phyloP scores from a whole-genome alignment of 2,329 filamentous ascomycete genomes.

The Sphaerostilbella broomeana region DNA sequence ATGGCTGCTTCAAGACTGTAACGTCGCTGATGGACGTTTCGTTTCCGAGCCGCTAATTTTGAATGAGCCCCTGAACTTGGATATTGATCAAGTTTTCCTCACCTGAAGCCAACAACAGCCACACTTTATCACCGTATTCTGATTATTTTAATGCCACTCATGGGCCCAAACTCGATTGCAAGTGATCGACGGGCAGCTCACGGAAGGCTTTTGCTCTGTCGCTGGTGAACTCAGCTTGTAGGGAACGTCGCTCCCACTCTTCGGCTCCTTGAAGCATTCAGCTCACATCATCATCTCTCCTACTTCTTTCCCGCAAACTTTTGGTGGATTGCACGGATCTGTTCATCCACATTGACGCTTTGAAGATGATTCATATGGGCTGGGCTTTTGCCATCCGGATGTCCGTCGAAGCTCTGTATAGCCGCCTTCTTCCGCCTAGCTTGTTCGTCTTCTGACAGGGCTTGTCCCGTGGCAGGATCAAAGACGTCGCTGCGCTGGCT shows the following conservation, averaged over 20 bases:
- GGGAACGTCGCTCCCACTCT: no score
- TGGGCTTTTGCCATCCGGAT: conserved; percentile 51
- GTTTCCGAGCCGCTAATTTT: conserved; percentile 5
- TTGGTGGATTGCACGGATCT: conserved; percentile 61
- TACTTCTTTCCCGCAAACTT: conserved; percentile 41
- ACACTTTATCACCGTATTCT: no score
- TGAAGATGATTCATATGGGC: conserved; percentile 53
- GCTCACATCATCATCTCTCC: conserved; percentile 4
- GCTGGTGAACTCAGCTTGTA: no score
- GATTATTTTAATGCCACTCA: no score
- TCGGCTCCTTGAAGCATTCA: no score
- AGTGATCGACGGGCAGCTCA: background rate
- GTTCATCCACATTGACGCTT: conserved; percentile 74
- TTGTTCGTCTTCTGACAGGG: conserved; percentile 65
- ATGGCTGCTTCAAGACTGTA: background rate
- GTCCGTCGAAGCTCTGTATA: conserved; percentile 56
- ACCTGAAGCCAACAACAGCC: conserved; percentile 12
- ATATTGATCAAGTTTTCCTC: conserved; percentile 8
- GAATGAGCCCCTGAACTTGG: conserved; percentile 9
- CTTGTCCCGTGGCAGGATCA: conserved; percentile 62
- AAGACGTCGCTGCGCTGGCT: conserved; percentile 85
- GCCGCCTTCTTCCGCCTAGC: conserved; percentile 72
- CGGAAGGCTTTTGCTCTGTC: background rate
- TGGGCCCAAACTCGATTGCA: background rate
- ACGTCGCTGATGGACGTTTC: no score